Base-by-base conservation (phyloP, 257 asterid species). In the Capsicum rhomboideum region DNA sequence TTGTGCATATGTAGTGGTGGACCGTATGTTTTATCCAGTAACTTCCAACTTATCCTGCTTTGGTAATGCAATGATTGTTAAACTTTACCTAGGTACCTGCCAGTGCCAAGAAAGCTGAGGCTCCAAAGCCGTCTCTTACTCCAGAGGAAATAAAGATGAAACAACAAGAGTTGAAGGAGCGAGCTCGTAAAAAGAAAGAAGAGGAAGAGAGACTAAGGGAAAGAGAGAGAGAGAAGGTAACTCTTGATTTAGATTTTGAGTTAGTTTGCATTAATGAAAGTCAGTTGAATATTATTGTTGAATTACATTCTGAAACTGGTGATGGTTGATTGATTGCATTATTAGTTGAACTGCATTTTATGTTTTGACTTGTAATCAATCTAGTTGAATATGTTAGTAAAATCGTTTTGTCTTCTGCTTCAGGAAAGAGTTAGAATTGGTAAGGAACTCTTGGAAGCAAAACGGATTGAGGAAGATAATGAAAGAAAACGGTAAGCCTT, bases 341-440 rank as follows among this genome's bases (percentile, higher is more conserved):
- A 10, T 49, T 23, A 14, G 23, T 49, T 26, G n/a, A 77, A 52
- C 46, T 77, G 63, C 63, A 26, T 77, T 28, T 14, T 77, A 28
- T 50, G 44, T 26, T 20, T 50, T 18, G 17, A 50, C 63, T 77
- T 77, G 82, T 77, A 16, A 26, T 50, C 82, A 75, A 14, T 75
- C 14, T 77, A 50, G 44, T 77, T 28, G 42, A 42, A 58, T 34
- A 68, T 61, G 64, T 79, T 67, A 40, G 61, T 84, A 40, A 87
- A 80, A 67, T 81, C 46, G 79, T 85, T 83, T 84, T 82, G 31
- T 12, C 82, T 54, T 72, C 44, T 74, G 58, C 88, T 88, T 82
- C 96, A 97, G 99, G 98, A 97, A 90, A 92, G 99, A 91, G 89
- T 97, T 83, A 93, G 98, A 82, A 72, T 88, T 23, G 98, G 98